phyloP scores from a whole-genome alignment of 345 rosid species.

The Durio zibethinus region DNA sequence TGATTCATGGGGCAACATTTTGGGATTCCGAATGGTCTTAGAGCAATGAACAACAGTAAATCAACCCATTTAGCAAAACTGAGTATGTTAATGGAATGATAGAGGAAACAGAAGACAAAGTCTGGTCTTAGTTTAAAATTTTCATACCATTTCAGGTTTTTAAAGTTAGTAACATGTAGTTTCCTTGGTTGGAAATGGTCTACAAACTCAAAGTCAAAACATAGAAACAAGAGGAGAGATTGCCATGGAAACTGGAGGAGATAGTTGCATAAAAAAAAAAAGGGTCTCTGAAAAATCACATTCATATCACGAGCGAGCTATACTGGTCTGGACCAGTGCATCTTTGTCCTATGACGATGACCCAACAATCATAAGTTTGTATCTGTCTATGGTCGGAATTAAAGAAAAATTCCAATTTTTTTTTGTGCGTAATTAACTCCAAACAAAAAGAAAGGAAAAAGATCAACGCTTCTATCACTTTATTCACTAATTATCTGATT shows the following conservation, averaged over 20 bases:
- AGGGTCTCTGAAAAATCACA: constrained; percentile 4
- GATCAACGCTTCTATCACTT: neutral
- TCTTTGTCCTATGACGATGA: constrained; percentile 7
- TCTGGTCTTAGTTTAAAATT: neutral
- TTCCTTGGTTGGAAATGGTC: neutral
- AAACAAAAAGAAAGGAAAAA: neutral
- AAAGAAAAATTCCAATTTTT: neutral
- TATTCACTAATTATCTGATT: neutral
- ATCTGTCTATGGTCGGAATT: neutral
- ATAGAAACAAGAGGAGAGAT: neutral
- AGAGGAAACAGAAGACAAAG: neutral
- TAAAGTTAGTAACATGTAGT: neutral
- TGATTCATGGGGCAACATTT: neutral
- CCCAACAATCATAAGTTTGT: neutral
- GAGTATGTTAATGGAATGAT: neutral
- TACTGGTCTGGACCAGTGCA: constrained; percentile 1
- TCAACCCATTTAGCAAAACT: neutral
- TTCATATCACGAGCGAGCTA: neutral
- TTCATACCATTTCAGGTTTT: neutral
- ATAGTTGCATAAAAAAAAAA: neutral
- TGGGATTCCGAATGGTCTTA: no score
- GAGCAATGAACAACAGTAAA: neutral
- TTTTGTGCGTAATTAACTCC: neutral
- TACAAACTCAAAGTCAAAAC: neutral
- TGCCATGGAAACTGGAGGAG: neutral